A percentile compares a stretch with the other conserved stretches of the same genome.
phyloP scores from a whole-genome alignment of 345 rosid genomes.

The Boechera divaricarpa region DNA sequence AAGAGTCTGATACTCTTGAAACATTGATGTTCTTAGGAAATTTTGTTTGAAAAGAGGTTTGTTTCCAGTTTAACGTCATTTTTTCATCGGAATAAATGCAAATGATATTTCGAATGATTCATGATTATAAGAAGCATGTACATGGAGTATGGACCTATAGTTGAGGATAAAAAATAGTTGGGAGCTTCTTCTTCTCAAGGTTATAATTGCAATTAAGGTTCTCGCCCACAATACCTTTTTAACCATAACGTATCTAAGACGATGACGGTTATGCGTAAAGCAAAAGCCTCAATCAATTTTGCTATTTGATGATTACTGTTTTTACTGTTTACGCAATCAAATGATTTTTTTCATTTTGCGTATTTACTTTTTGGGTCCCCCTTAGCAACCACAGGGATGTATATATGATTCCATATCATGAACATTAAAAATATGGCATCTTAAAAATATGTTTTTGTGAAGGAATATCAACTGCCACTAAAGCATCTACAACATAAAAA shows the following conservation, averaged over 20 bases:
- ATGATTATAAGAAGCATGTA: background rate
- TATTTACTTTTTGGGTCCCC: background rate
- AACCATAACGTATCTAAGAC: slow-evolving; percentile 21
- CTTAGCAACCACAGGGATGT: background rate
- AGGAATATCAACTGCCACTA: background rate
- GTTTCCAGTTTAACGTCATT: background rate
- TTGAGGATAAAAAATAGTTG: slow-evolving; percentile 9
- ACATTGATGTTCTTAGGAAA: background rate
- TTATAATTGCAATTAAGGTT: background rate
- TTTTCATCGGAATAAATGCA: background rate
- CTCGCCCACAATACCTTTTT: background rate
- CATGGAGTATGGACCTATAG: slow-evolving; percentile 5
- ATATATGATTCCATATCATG: background rate
- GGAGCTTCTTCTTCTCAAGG: background rate
- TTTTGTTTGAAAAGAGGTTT: too few species aligned
- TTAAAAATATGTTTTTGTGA: background rate
- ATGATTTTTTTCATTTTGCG: background rate
- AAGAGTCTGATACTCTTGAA: background rate
- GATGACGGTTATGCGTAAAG: slow-evolving; percentile 31
- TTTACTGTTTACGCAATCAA: background rate
- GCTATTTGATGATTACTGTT: background rate
- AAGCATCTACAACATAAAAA: background rate
- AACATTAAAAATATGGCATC: background rate
- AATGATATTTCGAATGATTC: background rate
- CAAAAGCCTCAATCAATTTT: slow-evolving; percentile 29